Evolutionary conservation across 176 grass and related monocot genomes (phyloP).

Genomic region (Oryza glumipatula): DNA sequence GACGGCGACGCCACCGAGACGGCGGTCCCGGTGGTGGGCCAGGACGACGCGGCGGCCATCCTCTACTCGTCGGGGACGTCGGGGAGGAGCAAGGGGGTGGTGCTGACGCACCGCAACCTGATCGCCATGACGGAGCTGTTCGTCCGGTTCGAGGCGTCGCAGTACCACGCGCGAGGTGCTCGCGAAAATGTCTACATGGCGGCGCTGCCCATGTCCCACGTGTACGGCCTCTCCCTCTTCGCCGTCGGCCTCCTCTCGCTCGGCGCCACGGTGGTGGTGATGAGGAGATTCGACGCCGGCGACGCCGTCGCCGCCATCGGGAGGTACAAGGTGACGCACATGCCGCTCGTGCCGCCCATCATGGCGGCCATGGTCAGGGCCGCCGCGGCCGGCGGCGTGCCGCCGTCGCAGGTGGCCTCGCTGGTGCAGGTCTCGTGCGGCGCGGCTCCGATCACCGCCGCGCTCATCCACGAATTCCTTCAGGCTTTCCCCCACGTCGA

Average conservation of each 20-base stretch:
- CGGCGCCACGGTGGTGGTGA: constrained; percentile 71
- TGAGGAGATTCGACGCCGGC: constrained; percentile 63
- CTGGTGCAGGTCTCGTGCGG: constrained; percentile 71
- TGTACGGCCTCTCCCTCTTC: constrained; percentile 88
- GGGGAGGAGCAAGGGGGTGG: constrained; percentile 34
- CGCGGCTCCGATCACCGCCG: constrained; percentile 57
- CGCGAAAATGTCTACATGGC: constrained; percentile 81
- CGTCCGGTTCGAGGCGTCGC: constrained; percentile 68
- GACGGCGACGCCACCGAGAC: neutral
- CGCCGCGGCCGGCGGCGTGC: neutral
- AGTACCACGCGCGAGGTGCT: constrained; percentile 47
- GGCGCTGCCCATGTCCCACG: constrained; percentile 85
- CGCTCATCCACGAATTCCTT: constrained; percentile 58
- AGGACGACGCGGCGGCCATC: neutral
- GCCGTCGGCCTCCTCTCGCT: constrained; percentile 76
- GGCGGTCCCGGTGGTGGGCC: neutral
- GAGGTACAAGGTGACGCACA: constrained; percentile 64
- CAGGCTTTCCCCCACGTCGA: constrained; percentile 71
- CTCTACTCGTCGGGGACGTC: neutral
- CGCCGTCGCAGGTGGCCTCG: constrained; percentile 33
- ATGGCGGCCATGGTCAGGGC: constrained; percentile 54
- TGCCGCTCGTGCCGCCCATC: constrained; percentile 71
- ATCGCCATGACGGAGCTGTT: constrained; percentile 80
- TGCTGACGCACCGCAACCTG: constrained; percentile 53
- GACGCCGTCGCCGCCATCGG: constrained; percentile 54